A percentile compares a stretch with the other conserved stretches of the same genome.
Evolutionary conservation across 2,329 filamentous ascomycete species (phyloP).

Genomic region (Cytospora schulzeri): DNA sequence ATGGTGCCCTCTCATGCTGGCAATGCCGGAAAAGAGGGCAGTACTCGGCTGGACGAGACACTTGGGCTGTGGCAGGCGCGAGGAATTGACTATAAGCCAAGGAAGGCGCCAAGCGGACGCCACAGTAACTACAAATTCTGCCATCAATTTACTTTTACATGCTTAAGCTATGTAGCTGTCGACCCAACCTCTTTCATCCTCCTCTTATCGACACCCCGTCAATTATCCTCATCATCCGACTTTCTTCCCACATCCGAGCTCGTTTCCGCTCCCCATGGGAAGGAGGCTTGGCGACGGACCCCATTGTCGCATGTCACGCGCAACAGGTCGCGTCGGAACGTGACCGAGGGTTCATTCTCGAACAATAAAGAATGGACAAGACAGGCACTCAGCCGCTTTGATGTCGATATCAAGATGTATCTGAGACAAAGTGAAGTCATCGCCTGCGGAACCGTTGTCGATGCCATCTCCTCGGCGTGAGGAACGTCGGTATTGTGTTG

Average conservation of each 20-base stretch:
- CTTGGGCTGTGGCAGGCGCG: neutral
- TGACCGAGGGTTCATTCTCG: slow-evolving; percentile 9
- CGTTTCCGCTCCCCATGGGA: slow-evolving; percentile 3
- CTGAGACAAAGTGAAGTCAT: slow-evolving; percentile 22
- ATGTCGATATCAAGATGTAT: slow-evolving; percentile 8
- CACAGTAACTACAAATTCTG: neutral
- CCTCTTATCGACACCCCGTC: neutral
- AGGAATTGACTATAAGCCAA: neutral
- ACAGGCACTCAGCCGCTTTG: neutral
- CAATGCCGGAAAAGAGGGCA: neutral
- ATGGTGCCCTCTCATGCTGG: neutral
- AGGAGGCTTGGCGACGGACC: slow-evolving; percentile 19
- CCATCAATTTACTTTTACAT: neutral
- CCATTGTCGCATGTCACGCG: slow-evolving; percentile 5
- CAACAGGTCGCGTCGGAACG: slow-evolving; percentile 12
- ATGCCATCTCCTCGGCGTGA: neutral
- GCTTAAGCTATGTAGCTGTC: too few relatives aligned
- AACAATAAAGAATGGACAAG: neutral
- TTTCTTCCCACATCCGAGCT: neutral
- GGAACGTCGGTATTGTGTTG: neutral
- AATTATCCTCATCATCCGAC: neutral
- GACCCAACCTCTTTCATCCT: neutral
- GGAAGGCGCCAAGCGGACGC: neutral
- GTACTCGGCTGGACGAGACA: neutral
- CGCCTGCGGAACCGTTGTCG: neutral